Evolutionary conservation across 805 yeast genomes (phyloP).

Genomic region (Jamesozyma rosinii): DNA sequence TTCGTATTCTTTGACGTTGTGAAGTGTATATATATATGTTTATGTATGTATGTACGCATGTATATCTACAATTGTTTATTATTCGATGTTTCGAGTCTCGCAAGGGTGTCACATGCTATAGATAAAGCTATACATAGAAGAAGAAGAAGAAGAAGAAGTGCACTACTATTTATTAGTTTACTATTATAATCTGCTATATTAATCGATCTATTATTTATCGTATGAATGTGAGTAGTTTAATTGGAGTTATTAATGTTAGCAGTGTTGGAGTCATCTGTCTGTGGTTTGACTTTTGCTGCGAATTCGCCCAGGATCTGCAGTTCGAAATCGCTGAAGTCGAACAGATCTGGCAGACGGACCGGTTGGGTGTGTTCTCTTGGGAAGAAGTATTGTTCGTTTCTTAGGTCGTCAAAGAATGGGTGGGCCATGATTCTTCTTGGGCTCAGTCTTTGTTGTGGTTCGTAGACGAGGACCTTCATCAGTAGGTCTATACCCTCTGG

Average conservation of each 20-base stretch:
- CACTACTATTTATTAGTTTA: background rate
- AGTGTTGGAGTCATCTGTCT: background rate
- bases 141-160: background rate
- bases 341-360: slow-evolving; percentile 39
- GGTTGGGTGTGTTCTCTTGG: slow-evolving; percentile 46
- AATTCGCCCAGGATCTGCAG: slow-evolving; percentile 35
- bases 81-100: no score
- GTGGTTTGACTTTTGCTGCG: slow-evolving; percentile 15
- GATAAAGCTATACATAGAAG: background rate
- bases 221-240: background rate
- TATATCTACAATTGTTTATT: no score
- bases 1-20: slow-evolving; percentile 79
- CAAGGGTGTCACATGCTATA: no score
- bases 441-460: slow-evolving; percentile 73
- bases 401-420: slow-evolving; percentile 80
- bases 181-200: background rate
- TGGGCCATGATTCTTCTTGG: slow-evolving; percentile 81
- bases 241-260: background rate
- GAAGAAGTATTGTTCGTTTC: slow-evolving; percentile 43
- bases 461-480: slow-evolving; percentile 74
- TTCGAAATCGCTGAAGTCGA: slow-evolving; percentile 67
- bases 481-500: slow-evolving; percentile 80
- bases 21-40: slow-evolving; percentile 8
- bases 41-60: background rate
- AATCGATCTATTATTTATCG: background rate